A percentile compares a stretch with the other conserved stretches of the same genome.
Evolutionary conservation across 2,329 filamentous ascomycete species (phyloP).

Genomic region (Septoria petroselini): DNA sequence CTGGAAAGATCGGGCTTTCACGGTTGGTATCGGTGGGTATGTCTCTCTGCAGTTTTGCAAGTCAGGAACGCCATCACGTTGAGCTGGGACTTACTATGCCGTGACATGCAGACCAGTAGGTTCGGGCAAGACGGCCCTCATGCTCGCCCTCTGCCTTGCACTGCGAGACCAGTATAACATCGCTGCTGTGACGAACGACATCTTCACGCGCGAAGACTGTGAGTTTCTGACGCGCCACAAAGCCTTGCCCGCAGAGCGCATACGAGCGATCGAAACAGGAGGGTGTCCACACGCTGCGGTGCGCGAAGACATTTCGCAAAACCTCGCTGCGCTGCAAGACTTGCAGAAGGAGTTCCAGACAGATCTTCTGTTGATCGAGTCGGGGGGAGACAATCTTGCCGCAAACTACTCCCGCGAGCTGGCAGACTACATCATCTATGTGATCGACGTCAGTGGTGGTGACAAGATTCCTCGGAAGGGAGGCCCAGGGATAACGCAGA

Average conservation of each 20-base stretch:
- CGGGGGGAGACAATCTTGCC: constrained; percentile 91
- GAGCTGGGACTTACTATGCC: not conserved
- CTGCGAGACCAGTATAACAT: constrained; percentile 80
- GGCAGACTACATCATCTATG: constrained; percentile 97
- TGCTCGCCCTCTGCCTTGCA: constrained; percentile 85
- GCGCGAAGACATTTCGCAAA: constrained; percentile 91
- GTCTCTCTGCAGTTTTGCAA: constrained; percentile 28
- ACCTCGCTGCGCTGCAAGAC: constrained; percentile 87
- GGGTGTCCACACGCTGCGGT: constrained; percentile 96
- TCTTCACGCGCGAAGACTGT: constrained; percentile 96
- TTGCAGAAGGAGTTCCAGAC: constrained; percentile 76
- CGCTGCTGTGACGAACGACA: constrained; percentile 96
- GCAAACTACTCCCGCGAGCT: constrained; percentile 95
- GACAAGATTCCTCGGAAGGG: constrained; percentile 97
- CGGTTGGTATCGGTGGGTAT: constrained; percentile 95
- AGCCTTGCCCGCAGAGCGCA: constrained; percentile 77
- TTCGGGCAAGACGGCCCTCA: constrained; percentile 94
- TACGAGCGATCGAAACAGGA: constrained; percentile 94
- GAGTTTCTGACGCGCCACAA: constrained; percentile 89
- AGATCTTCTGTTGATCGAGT: constrained; percentile 89
- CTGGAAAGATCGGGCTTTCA: constrained; percentile 88
- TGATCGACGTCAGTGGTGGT: constrained; percentile 93
- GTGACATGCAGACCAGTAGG: constrained; percentile 70
- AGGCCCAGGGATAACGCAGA: constrained; percentile 94
- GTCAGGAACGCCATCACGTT: not conserved